phyloP scores from a whole-genome alignment of 176 grass and related monocot genomes.

The Dendrocalamus sinicus region DNA sequence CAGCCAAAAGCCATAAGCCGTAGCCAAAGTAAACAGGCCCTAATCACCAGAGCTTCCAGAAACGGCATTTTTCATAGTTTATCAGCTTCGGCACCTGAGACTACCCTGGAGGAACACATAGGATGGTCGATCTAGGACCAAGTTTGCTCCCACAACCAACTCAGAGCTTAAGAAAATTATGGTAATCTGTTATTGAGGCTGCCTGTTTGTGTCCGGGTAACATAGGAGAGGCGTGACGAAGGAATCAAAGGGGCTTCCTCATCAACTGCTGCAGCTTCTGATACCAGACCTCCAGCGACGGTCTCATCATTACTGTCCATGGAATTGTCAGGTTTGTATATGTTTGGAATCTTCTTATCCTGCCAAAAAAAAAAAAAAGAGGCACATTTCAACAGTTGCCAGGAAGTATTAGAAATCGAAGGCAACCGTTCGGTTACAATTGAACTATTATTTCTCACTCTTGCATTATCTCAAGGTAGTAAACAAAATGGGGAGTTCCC shows the following conservation, averaged over 20 bases:
- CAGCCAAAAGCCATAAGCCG: no score
- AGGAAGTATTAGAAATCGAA: slow-evolving; percentile 19
- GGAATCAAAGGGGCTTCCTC: slow-evolving; percentile 84
- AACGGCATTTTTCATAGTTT: not conserved
- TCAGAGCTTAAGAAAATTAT: slow-evolving; percentile 45
- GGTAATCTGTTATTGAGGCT: slow-evolving; percentile 64
- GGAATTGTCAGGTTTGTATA: slow-evolving; percentile 56
- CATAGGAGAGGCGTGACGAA: slow-evolving; percentile 67
- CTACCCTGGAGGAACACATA: slow-evolving; percentile 13
- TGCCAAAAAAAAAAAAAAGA: slow-evolving; percentile 19
- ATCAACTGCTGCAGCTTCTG: slow-evolving; percentile 59
- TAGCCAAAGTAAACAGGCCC: no score
- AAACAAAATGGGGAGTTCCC: slow-evolving; percentile 6
- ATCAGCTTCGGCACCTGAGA: slow-evolving; percentile 29
- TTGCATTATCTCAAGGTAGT: not conserved
- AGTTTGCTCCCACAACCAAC: slow-evolving; percentile 34
- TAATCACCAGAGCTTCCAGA: slow-evolving; percentile 17
- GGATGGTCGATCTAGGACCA: slow-evolving; percentile 17
- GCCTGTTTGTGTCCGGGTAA: slow-evolving; percentile 74
- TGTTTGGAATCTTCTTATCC: slow-evolving; percentile 72
- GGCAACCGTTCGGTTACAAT: not conserved
- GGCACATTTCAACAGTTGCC: not conserved
- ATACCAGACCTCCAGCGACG: slow-evolving; percentile 41
- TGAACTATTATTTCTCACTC: not conserved
- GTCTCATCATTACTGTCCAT: slow-evolving; percentile 51